Conservation (phyloP, 805 yeast species). For the Tetrapisispora iriomotensis region DNA sequence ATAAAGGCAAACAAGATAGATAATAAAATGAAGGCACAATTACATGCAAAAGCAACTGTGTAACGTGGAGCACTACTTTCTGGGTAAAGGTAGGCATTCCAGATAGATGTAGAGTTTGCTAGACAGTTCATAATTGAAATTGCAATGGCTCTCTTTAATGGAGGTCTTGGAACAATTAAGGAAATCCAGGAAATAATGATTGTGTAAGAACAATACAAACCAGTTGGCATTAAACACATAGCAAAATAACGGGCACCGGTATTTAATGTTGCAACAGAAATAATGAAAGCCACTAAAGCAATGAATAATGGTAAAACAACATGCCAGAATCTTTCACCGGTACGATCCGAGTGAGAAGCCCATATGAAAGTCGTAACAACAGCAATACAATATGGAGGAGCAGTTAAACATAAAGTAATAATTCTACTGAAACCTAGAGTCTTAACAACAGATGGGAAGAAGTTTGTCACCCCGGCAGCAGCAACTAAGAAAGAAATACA, state of each 20-base stretch:
- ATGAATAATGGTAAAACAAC: slow-evolving; percentile 35
- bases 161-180: slow-evolving; percentile 47
- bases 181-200: slow-evolving; percentile 47
- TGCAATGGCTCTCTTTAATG: slow-evolving; percentile 49
- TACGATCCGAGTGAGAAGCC: slow-evolving; percentile 47
- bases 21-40: slow-evolving; percentile 37
- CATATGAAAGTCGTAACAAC: slow-evolving; percentile 41
- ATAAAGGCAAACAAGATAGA: slow-evolving; percentile 34
- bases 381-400: slow-evolving; percentile 48
- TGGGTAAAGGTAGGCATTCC: slow-evolving; percentile 47
- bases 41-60: slow-evolving; percentile 38
- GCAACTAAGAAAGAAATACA: slow-evolving; percentile 39
- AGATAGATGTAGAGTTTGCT: slow-evolving; percentile 46
- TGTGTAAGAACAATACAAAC: slow-evolving; percentile 45
- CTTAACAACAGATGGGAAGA: slow-evolving; percentile 51
- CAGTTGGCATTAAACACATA: slow-evolving; percentile 51
- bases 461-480: slow-evolving; percentile 52
- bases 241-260: slow-evolving; percentile 51
- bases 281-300: slow-evolving; percentile 15
- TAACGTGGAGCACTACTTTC: slow-evolving; percentile 37
- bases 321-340: slow-evolving; percentile 47
- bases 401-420: slow-evolving; percentile 46
- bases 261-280: slow-evolving; percentile 41
- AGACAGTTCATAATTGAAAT: slow-evolving; percentile 48
- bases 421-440: slow-evolving; percentile 43